Evolutionary conservation across 495 filamentous ascomycete species (phyloP), one percentile per base, ranked within the genome.

Genomic region (Cercophora samala): DNA sequence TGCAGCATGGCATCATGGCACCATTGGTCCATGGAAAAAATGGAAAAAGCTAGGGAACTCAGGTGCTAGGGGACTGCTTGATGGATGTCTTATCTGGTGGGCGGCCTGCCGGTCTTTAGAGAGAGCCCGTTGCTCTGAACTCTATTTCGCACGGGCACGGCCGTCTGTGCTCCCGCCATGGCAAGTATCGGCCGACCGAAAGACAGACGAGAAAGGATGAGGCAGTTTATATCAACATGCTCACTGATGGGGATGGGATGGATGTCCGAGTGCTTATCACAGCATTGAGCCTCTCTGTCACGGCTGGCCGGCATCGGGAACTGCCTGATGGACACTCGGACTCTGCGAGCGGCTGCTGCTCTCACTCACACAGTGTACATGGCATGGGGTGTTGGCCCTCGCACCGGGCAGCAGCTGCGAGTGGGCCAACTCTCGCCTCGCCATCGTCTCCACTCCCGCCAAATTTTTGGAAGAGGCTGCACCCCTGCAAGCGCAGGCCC

Each of bases 281-380:
- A 8, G 53, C n/a, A 18, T 5, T 3, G 8, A 21, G 1, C 17
- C 11, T 21, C n/a, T 56, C 53, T 56, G 53, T 21, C 11, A 46
- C 37, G 37, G n/a, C 53, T 56, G n/a, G 53, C n/a, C 22, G 53
- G 53, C 53, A 56, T 56, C 53, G 53, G 53, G 53, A 21, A 9
- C 18, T 3, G 15, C n/a, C n/a, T 56, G n/a, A n/a, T n/a, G 53
- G 53, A 56, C n/a, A 13, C 18, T 56, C 53, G 53, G 53, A 56
- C 53, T 56, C 37, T 46, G 13, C 3, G 37, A 46, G 11, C 37
- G 37, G 37, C 53, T 56, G n/a, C 53, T 21, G 15, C 52, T n/a
- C n/a, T 56, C 53, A 56, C 63, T 69, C 67, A 42, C 67, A 69
- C 67, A 66, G 67, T 69, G 60, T 53, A 61, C 37, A 46, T 37